Evolutionary conservation across 495 filamentous ascomycete genomes (phyloP), one percentile per base, ranked within the genome.

Genomic region (Aspergillus panamensis): DNA sequence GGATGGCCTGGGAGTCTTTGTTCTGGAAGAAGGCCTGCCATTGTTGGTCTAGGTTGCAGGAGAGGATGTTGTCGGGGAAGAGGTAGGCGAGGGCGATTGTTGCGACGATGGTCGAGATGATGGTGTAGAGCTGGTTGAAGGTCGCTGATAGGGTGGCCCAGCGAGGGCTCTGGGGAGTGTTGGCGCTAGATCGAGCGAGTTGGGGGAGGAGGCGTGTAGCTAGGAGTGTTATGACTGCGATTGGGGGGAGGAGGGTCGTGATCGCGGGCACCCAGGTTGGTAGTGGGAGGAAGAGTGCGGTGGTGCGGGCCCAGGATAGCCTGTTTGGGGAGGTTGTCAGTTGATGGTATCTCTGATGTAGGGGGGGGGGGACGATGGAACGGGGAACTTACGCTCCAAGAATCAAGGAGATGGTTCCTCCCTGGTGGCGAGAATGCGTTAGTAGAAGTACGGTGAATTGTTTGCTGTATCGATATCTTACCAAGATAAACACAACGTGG

Each of bases 71-170:
- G 0, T 75, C 68, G 1, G 84, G 77, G 30, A 69, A 69, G 55
- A 80, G 75, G 60, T 81, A 79, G 48, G 82, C 73, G n/a, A 81
- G 73, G 5, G 82, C 69, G 14, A 84, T 69, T 3, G 84, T 85
- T 19, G 81, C 79, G 29, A 88, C 63, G 45, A 84, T 66, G 20
- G 77, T 76, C 8, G 75, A 73, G 51, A 85, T 61, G 45, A 80
- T 70, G 42, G 77, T 75, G 25, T 78, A 74, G 42, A 80, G 19
- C 14, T 70, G 64, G 35, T 63, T 52, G 8, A 69, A 37, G 45
- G 61, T 39, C 12, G 48, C 55, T 21, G 53, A 43, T 9, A 59
- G 51, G 19, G 40, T 59, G 6, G 0, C 16, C 13, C 42, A 39
- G 54, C 31, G 33, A 35, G 3, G 17, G 25, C 1, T 20, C n/a